A percentile compares a stretch with the other conserved stretches of the same genome.
Conservation (phyloP, 768 basidiomycete species). For the Podaxis rugospora region DNA sequence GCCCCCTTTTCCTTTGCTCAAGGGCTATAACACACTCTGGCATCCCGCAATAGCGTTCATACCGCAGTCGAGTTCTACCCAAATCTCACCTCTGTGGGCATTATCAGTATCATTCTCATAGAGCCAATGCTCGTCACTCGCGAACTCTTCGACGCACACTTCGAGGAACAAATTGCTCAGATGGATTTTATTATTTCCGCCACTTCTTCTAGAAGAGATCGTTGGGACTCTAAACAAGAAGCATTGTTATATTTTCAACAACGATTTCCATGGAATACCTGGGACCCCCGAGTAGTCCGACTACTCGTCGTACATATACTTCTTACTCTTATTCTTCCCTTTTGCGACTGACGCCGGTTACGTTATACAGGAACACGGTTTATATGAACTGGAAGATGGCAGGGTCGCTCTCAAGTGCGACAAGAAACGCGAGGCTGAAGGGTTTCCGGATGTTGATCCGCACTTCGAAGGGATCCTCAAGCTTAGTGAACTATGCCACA, state of each 20-base stretch:
- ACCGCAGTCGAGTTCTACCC: conserved; percentile 29
- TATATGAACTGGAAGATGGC: conserved; percentile 23
- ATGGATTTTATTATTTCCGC: conserved; percentile 34
- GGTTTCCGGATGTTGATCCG: conserved; percentile 39
- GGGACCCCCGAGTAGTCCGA: conserved; percentile 37
- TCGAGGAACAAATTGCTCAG: conserved; percentile 32
- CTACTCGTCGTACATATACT: conserved; percentile 28
- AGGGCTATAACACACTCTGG: not conserved
- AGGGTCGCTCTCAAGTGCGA: conserved; percentile 39
- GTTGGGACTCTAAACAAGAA: conserved; percentile 36
- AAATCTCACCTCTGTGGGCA: conserved; percentile 23
- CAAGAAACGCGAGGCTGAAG: conserved; percentile 38
- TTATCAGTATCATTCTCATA: conserved; percentile 32
- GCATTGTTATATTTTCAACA: conserved; percentile 40
- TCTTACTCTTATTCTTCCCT: not conserved
- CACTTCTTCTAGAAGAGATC: conserved; percentile 31
- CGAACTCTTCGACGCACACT: conserved; percentile 30
- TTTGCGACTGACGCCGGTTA: not conserved
- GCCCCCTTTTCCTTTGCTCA: conserved; percentile 7
- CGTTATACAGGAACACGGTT: conserved; percentile 29
- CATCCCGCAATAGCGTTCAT: conserved; percentile 26
- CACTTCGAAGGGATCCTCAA: conserved; percentile 36
- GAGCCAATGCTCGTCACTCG: conserved; percentile 40
- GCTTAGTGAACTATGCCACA: conserved; percentile 27
- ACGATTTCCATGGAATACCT: conserved; percentile 40